Conservation (phyloP, 345 rosid species). For the Salix udensis region DNA sequence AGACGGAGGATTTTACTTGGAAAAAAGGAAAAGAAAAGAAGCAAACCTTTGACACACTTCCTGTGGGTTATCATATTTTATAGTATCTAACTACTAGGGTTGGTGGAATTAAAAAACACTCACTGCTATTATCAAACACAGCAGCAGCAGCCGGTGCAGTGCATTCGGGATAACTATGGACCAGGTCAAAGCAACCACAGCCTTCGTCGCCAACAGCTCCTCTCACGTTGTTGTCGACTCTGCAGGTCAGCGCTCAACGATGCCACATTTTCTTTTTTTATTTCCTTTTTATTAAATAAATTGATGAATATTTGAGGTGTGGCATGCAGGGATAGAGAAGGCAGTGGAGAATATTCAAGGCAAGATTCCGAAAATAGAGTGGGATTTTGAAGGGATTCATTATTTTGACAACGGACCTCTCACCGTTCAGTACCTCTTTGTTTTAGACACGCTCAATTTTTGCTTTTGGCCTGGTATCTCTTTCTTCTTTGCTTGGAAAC, state of each 20-base stretch:
- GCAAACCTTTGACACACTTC: too few species aligned
- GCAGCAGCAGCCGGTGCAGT: neutral
- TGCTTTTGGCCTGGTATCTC: conserved; percentile 78
- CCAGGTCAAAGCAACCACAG: conserved; percentile 56
- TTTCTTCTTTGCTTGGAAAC: neutral
- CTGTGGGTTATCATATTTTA: neutral
- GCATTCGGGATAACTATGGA: conserved; percentile 37
- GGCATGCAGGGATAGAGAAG: conserved; percentile 52
- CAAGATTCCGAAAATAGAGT: conserved; percentile 60
- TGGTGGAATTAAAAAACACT: neutral
- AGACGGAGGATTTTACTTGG: too few species aligned
- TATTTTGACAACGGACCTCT: conserved; percentile 66
- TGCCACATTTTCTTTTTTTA: neutral
- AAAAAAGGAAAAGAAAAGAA: too few species aligned
- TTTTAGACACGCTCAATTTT: conserved; percentile 71
- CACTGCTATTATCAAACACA: neutral
- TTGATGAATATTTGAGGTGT: neutral
- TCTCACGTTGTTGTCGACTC: conserved; percentile 55
- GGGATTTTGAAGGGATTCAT: conserved; percentile 88
- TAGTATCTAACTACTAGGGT: conserved; percentile 5
- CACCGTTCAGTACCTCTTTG: conserved; percentile 75
- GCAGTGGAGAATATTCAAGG: conserved; percentile 46
- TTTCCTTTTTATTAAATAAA: neutral
- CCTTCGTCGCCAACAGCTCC: conserved; percentile 60
- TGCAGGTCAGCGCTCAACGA: conserved; percentile 25